Evolutionary conservation across 768 basidiomycete species (phyloP).

Genomic region (Lactifluus hygrophoroides): DNA sequence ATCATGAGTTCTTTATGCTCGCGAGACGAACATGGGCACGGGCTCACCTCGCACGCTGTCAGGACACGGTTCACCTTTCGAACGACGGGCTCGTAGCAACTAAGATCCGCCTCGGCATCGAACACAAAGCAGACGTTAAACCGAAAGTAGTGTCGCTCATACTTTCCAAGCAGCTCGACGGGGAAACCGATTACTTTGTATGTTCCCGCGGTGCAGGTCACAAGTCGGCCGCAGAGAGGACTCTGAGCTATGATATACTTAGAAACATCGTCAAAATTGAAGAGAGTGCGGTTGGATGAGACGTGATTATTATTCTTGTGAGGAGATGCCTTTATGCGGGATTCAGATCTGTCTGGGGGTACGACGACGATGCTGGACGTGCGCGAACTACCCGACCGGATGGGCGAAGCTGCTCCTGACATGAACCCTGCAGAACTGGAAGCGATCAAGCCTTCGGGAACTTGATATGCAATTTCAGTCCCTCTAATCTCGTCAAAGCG

Average conservation of each 20-base stretch:
- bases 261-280: conserved; percentile 86
- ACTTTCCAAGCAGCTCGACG: conserved; percentile 61
- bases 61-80: conserved; percentile 90
- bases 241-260: conserved; percentile 91
- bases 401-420: conserved; percentile 29
- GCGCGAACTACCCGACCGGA: conserved; percentile 34
- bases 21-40: not conserved
- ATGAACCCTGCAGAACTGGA: conserved; percentile 20
- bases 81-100: conserved; percentile 93
- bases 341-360: conserved; percentile 36
- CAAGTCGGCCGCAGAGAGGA: conserved; percentile 78
- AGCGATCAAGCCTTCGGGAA: conserved; percentile 84
- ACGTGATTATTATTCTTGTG: conserved; percentile 31
- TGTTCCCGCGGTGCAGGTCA: conserved; percentile 72
- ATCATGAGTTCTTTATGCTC: not conserved
- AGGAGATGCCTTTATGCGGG: conserved; percentile 31
- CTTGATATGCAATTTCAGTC: conserved; percentile 86
- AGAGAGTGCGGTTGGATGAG: conserved; percentile 50
- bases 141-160: conserved; percentile 80
- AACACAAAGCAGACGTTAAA: conserved; percentile 98
- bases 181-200: conserved; percentile 93
- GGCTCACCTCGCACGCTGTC: conserved; percentile 74
- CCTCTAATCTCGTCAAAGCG: conserved; percentile 82
- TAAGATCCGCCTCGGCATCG: conserved; percentile 80
- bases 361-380: conserved; percentile 42